Evolutionary conservation across 495 filamentous ascomycete genomes (phyloP), one percentile per base, ranked within the genome.

Genomic region (Xylaria longipes): DNA sequence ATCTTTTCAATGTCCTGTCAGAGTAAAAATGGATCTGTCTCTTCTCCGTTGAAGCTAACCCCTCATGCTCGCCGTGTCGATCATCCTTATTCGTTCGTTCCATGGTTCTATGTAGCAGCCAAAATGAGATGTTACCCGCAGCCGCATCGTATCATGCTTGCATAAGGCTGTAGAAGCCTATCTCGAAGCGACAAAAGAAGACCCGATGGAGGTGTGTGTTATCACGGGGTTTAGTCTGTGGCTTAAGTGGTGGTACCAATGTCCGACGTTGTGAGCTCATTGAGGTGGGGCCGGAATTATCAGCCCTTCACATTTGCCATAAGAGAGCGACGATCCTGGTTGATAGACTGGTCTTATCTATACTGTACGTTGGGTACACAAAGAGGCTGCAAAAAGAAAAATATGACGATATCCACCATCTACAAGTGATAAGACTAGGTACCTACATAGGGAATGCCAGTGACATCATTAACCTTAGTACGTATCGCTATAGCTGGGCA

Each of bases 181-280:
- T 27, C 50, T 54, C 25, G 6, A 54, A 54, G 50, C 11, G 25
- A 5, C 29, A 25, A 54, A 12, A 25, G 46, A 54, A 56, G n/a
- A 41, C 11, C 39, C 9, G 11, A 41, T 41, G 9, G 5, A 41
- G 39, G 9, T n/a, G n/a, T 5, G n/a, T 22, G 46, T 56, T 31
- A 29, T 56, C 25, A 17, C 52, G 27, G 27, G 52, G 52, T 27
- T 54, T 5, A 27, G 52, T 31, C 14, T 31, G 52, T 56, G 52
- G 52, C 52, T 56, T 56, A 56, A 56, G 50, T 29, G 27, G 50
- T 29, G 27, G 50, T 56, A 8, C 50, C 11, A 54, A 54, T 54
- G 8, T 54, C 29, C 29, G 50, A 56, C 50, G 3, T 50, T 50
- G 25, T 56, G 12, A 29, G 25, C 48, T 52, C 8, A 7, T 29